Evolutionary conservation across 1,284 basidiomycete genomes (phyloP), one percentile per base, ranked within the genome.

Genomic region (Leccinum subrobustum): DNA sequence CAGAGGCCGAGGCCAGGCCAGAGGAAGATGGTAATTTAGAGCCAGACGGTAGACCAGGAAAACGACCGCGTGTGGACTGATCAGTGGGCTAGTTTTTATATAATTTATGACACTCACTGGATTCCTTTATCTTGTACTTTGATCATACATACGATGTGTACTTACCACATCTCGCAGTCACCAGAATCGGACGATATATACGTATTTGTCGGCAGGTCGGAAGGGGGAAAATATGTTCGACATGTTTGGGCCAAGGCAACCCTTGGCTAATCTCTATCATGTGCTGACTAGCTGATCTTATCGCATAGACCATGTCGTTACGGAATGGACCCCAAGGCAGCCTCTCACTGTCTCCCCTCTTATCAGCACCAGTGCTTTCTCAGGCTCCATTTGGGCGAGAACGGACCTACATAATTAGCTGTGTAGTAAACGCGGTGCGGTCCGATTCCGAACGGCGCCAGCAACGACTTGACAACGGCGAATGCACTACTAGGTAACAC

Each of bases 11-110:
- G 20, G 53, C 31, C 16, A 60, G 69, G 35, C 23, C 62, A 51
- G 68, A 69, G 20, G 72, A 61, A 3, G 60, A 57, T 33, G 56
- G 37, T 8, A 56, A 51, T 14, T 2, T 35, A 14, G 68, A 69
- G 23, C 9, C 56, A 1, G 74, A 73, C 16, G 57, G 60, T 23
- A 71, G 71, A 61, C 68, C 71, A 5, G 67, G 67, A n/a, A 73
- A 73, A 54, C 73, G 71, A 14, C 60, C 62, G 20, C 70, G 70
- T 14, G 61, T 64, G 14, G 70, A 74, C 25, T 72, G 61, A 73
- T 54, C 0, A 11, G 29, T 31, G 27, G 29, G 51, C 23, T 52
- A 37, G 27, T 11, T 42, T 56, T 60, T 44, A 44, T 58, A 42
- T 68, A 66, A 69, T n/a, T 69, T 69, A 72, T 72, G 57, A 53